Evolutionary conservation across 805 yeast species (phyloP).

Genomic region (Yarrowia yakushimensis): DNA sequence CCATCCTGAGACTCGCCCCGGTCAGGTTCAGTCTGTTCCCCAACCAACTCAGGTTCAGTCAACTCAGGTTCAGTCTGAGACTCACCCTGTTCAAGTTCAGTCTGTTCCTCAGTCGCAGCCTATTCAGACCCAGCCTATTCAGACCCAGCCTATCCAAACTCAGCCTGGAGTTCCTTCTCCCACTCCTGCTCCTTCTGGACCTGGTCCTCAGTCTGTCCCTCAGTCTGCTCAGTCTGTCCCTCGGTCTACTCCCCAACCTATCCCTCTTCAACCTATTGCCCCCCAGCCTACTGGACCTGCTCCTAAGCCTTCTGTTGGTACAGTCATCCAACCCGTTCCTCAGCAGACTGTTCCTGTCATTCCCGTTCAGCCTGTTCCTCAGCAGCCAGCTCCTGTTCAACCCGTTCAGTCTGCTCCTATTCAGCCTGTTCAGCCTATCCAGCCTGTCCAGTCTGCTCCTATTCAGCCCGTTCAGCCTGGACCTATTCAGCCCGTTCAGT

Average conservation of each 20-base stretch:
- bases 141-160: no score
- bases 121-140: no score
- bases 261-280: background rate
- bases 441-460: background rate
- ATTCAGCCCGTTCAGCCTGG: no score
- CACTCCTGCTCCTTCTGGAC: background rate
- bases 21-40: background rate
- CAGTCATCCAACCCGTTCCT: background rate
- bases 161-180: background rate
- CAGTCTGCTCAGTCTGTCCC: no score
- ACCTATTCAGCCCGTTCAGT: background rate
- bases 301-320: background rate
- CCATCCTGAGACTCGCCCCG: background rate
- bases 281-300: background rate
- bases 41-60: no score
- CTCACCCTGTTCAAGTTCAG: no score
- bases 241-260: no score
- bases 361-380: background rate
- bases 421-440: background rate
- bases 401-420: no score
- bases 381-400: background rate
- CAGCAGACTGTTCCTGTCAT: background rate
- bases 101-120: no score
- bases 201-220: conserved; percentile 1
- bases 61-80: no score